These are phyloP conservation scores for Roridomyces roridus DNA, from an alignment of 768 basidiomycete genomes.

Conservation along the genomic window DNA sequence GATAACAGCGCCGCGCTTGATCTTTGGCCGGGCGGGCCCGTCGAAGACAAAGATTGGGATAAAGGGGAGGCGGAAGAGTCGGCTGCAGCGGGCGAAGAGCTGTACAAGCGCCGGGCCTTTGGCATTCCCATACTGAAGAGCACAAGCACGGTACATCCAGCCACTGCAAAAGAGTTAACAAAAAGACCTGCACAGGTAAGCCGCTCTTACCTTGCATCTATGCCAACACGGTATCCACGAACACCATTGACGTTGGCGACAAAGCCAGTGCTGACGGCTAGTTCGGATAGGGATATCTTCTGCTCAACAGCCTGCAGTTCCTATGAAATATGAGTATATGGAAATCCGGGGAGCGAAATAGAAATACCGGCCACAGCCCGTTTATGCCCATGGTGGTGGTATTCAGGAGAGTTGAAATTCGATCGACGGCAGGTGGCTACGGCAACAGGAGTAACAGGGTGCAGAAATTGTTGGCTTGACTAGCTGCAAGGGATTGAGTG, in stretches of 20 bases:
- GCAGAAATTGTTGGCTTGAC: no score
- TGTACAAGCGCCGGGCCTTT: slow-evolving; percentile 49
- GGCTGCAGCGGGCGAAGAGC: slow-evolving; percentile 48
- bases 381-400: no score
- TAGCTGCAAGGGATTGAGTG: no score
- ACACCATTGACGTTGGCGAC: slow-evolving; percentile 33
- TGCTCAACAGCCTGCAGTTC: slow-evolving; percentile 39
- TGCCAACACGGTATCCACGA: slow-evolving; percentile 43
- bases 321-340: slow-evolving; percentile 25
- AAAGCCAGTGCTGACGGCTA: slow-evolving; percentile 42
- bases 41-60: slow-evolving; percentile 56
- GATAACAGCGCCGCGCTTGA: slow-evolving; percentile 45
- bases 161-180: slow-evolving; percentile 4
- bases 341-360: no score
- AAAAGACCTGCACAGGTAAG: background rate
- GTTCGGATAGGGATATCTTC: slow-evolving; percentile 37
- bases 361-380: no score
- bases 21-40: slow-evolving; percentile 45
- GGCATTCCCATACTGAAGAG: slow-evolving; percentile 43
- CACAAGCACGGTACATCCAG: slow-evolving; percentile 17
- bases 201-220: slow-evolving; percentile 38
- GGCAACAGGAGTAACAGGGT: no score
- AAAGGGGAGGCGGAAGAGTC: slow-evolving; percentile 43
- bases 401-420: no score
- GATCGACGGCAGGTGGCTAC: no score